Evolutionary conservation across 2,329 filamentous ascomycete genomes (phyloP).

Genomic region (Trichoderma sp.): DNA sequence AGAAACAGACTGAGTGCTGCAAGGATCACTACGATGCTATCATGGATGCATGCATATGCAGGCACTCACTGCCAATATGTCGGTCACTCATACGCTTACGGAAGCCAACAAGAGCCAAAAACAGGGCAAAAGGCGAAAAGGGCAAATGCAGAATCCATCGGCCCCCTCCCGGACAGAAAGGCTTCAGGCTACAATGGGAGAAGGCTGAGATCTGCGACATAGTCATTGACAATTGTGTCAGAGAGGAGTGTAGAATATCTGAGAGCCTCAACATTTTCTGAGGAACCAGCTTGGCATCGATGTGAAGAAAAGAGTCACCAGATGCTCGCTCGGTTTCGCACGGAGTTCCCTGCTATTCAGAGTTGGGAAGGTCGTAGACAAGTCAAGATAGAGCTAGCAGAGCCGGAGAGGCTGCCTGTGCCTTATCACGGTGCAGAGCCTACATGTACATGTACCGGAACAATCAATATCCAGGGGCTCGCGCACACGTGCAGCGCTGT

Average conservation of each 20-base stretch:
- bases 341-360: slow-evolving; percentile 1
- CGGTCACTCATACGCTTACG: background rate
- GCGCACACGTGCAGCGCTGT: slow-evolving; percentile 12
- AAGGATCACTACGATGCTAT: background rate
- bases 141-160: background rate
- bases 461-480: background rate
- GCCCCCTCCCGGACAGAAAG: background rate
- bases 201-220: slow-evolving; percentile 16
- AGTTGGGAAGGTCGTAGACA: slow-evolving; percentile 3
- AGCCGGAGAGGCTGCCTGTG: no score
- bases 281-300: background rate
- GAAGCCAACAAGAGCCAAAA: background rate
- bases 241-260: slow-evolving; percentile 6
- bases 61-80: background rate
- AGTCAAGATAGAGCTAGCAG: no score
- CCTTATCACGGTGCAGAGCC: no score
- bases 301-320: no score
- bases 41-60: background rate
- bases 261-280: background rate
- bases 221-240: background rate
- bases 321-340: background rate
- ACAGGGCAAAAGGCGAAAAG: background rate
- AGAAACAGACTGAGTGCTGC: background rate
- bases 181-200: background rate
- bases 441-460: no score